Percentiles rank a stretch among this genome's conserved stretches.
phyloP scores from a whole-genome alignment of 108 stramenopile species.

The Nitzschia sp. region DNA sequence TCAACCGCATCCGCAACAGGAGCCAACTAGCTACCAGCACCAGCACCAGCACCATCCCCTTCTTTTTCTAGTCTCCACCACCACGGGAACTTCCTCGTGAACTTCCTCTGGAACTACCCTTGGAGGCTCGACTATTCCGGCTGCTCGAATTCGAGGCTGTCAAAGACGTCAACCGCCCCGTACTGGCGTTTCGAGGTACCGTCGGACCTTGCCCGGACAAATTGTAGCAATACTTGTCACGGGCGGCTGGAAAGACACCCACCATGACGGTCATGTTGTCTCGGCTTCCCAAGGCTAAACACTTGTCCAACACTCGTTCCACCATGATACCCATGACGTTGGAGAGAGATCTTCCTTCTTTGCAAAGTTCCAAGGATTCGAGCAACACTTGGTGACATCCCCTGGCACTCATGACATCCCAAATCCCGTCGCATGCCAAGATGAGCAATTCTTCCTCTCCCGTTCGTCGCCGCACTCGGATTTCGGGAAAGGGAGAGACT shows the following conservation, averaged over 20 bases:
- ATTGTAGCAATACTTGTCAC: too few species aligned
- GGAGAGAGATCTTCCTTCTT: conserved; percentile 69
- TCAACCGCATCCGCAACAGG: too few species aligned
- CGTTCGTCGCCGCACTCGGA: conserved; percentile 65
- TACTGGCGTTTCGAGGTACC: too few species aligned
- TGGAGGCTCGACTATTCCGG: too few species aligned
- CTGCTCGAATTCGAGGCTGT: too few species aligned
- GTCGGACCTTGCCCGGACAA: too few species aligned
- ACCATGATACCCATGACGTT: conserved; percentile 40
- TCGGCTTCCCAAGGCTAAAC: conserved; percentile 72
- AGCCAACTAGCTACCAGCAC: too few species aligned
- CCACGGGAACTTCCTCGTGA: too few species aligned
- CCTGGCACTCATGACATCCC: conserved; percentile 87
- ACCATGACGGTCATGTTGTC: conserved; percentile 87
- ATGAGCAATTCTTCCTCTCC: conserved; percentile 78
- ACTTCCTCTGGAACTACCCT: too few species aligned
- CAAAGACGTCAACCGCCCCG: too few species aligned
- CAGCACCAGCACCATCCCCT: too few species aligned
- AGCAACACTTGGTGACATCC: conserved; percentile 50
- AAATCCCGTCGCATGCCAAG: conserved; percentile 93
- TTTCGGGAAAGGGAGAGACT: conserved; percentile 82
- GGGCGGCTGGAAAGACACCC: not conserved
- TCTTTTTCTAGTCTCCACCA: too few species aligned
- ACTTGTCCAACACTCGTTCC: conserved; percentile 47
- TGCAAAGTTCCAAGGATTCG: conserved; percentile 64